Percentiles rank a stretch among this genome's conserved stretches.
Evolutionary conservation across 176 grass and related monocot genomes (phyloP).

Genomic region (Avena atlantica): DNA sequence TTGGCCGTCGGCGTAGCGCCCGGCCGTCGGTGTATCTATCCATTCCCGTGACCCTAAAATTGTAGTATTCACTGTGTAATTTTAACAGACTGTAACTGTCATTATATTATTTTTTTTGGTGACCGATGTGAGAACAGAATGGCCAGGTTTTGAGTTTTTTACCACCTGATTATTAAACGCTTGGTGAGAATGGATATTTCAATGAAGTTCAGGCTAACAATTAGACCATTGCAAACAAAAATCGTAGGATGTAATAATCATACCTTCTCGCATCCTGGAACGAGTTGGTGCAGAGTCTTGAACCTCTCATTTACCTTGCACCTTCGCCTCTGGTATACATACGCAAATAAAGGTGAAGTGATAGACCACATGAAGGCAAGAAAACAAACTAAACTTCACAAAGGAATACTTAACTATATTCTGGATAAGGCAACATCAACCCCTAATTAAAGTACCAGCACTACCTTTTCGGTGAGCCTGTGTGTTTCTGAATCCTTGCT

Average conservation of each 20-base stretch:
- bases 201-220: too few species aligned
- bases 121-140: too few species aligned
- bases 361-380: background rate
- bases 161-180: too few species aligned
- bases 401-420: background rate
- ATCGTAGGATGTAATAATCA: too few species aligned
- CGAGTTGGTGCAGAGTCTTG: background rate
- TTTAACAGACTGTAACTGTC: background rate
- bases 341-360: background rate
- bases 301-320: conserved; percentile 24
- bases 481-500: background rate
- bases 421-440: background rate
- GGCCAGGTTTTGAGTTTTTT: too few species aligned
- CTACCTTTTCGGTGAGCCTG: conserved; percentile 24
- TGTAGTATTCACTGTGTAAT: background rate
- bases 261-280: background rate
- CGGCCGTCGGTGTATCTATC: too few species aligned
- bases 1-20: too few species aligned
- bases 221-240: too few species aligned
- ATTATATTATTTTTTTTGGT: background rate
- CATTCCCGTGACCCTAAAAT: background rate
- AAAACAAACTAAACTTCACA: background rate
- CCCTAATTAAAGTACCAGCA: background rate
- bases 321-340: conserved; percentile 7
- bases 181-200: too few species aligned